Base-by-base conservation (phyloP, 106 monocot genomes). In the Posidonia australis region DNA sequence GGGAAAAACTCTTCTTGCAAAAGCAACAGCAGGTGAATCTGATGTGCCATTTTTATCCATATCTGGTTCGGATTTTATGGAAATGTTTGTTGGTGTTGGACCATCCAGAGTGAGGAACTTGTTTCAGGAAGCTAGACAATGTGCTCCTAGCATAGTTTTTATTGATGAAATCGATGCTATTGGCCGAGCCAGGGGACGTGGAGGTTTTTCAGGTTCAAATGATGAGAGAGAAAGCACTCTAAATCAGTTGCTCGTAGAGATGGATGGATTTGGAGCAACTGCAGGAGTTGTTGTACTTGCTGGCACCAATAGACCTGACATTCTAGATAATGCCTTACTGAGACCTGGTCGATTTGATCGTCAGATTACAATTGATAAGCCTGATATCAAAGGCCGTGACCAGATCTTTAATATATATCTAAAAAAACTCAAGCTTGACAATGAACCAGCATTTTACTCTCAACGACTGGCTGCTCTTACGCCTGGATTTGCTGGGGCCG, bases 1-100 rank as follows among this genome's bases (percentile, higher is more conserved):
- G 3, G 93, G 93, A 28, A 93, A 93, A 54, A 93, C 93, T 18
- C 89, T 93, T 56, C 86, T 93, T 51, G 89, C 93, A 6, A 93
- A 93, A 76, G 93, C 93, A 61, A 93, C 86, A 24, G 93, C 89
- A 17, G 93, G 93, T 42, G 93, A 93, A 72, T 93, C 93, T 49
- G 83, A 65, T 30, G 93, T 93, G 19, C 93, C 93, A 5, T 93
- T 93, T 46, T 59, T 93, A 44, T 93, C 86, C 19, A 89, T 93
- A 42, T 86, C 93, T 70, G 93, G 89, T 62, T 93, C 93, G 32
- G 93, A 93, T 63, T 93, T 93, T 49, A 89, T 89, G 93, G 93
- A 93, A 72, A 93, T 93, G 93, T 93, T 93, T 76, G 93, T 93
- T 72, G 93, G 93, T 44, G 89, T 93, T 55, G 93, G 93, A 43